A percentile compares a stretch with the other conserved stretches of the same genome.
phyloP scores from a whole-genome alignment of 208 protist species.

The Tetramitus jugosus region DNA sequence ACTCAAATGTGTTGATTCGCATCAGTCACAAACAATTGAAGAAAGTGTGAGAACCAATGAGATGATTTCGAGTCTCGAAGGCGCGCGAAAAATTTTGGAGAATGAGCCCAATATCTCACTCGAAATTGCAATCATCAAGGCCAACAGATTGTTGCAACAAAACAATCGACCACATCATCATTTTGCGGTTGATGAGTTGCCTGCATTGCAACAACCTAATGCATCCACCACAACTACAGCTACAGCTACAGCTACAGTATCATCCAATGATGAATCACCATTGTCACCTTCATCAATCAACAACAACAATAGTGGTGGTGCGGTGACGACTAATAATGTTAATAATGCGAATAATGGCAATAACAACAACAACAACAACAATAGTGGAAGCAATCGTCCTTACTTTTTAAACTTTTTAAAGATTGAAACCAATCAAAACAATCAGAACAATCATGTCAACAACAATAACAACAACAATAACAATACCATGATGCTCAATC shows the following conservation, averaged over 20 bases:
- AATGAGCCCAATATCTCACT: no score
- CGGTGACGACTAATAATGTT: neutral
- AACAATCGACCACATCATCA: neutral
- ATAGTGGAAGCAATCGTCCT: no score
- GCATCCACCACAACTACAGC: no score
- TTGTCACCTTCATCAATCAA: neutral
- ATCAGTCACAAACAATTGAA: no score
- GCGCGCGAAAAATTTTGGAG: no score
- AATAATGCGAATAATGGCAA: neutral
- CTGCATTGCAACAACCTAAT: neutral
- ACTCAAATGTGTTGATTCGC: no score
- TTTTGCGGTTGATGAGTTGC: no score
- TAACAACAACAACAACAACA: neutral
- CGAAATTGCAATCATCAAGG: no score
- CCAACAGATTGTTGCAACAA: no score
- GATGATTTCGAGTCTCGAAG: no score
- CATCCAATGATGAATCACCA: neutral
- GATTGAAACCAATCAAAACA: neutral
- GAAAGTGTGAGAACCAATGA: no score
- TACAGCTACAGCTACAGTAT: neutral
- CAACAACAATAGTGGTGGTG: neutral
- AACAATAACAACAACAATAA: conserved; percentile 9
- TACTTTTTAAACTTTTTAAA: neutral
- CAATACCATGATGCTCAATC: neutral
- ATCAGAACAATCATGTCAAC: neutral